These are phyloP conservation scores for Cutaneotrichosporon sp. DNA, from an alignment of 1,284 basidiomycete genomes.

Conservation along the genomic window DNA sequence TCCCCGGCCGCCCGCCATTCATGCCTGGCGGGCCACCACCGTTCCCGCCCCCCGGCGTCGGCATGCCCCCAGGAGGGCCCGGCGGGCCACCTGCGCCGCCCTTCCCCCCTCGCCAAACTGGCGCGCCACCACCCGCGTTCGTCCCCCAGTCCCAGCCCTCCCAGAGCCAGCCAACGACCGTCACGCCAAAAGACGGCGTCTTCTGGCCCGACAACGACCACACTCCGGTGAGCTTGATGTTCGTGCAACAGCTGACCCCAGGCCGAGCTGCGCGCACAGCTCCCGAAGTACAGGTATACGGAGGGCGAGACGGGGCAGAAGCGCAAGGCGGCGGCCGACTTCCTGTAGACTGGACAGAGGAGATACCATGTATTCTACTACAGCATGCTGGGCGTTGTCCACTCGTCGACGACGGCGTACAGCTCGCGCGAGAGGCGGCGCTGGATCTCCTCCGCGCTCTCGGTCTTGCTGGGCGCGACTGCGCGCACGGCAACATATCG, in stretches of 20 bases:
- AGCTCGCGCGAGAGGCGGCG: slow-evolving; percentile 77
- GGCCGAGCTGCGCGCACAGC: slow-evolving; percentile 70
- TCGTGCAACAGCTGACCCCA: slow-evolving; percentile 17
- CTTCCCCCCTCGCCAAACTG: slow-evolving; percentile 27
- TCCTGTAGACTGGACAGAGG: slow-evolving; percentile 36
- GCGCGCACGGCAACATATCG: slow-evolving; percentile 74
- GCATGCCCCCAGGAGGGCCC: slow-evolving; percentile 33
- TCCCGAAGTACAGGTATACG: slow-evolving; percentile 70
- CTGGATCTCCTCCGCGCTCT: slow-evolving; percentile 73
- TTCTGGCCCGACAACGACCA: slow-evolving; percentile 53
- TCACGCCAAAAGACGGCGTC: slow-evolving; percentile 49
- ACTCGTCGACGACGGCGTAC: slow-evolving; percentile 76
- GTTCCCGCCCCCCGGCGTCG: slow-evolving; percentile 31
- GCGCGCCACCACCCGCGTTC: slow-evolving; percentile 32
- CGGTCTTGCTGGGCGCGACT: slow-evolving; percentile 46
- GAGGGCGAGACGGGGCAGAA: slow-evolving; percentile 45
- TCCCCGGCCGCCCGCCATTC: slow-evolving; percentile 10
- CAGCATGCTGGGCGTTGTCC: slow-evolving; percentile 38
- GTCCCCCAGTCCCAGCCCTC: slow-evolving; percentile 24
- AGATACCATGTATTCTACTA: neutral
- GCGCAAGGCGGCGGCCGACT: slow-evolving; percentile 55
- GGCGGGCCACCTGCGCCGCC: slow-evolving; percentile 23
- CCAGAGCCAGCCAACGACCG: slow-evolving; percentile 9
- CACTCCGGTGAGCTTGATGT: slow-evolving; percentile 28
- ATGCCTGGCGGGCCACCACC: slow-evolving; percentile 33